These are phyloP conservation scores for Roridomyces roridus DNA, from an alignment of 768 basidiomycete species.

Conservation along the genomic window DNA sequence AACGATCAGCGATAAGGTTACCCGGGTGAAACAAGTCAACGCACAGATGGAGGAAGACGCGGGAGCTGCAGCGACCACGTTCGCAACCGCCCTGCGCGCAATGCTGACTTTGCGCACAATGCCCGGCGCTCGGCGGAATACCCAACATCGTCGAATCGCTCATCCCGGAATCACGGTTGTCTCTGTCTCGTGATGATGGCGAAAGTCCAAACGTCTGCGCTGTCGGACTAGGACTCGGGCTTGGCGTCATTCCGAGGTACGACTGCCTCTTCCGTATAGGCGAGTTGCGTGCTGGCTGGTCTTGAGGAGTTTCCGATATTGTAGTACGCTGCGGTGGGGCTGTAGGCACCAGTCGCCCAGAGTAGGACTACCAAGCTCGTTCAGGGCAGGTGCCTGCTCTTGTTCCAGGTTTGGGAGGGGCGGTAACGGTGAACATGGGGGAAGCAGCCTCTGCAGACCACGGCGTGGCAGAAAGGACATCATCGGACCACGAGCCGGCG, in stretches of 20 bases:
- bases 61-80: conserved; percentile 42
- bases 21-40: not conserved
- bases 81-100: conserved; percentile 58
- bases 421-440: conserved; percentile 22
- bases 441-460: conserved; percentile 16
- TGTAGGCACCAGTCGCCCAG: conserved; percentile 5
- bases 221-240: conserved; percentile 12
- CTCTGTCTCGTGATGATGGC: not conserved
- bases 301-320: not conserved
- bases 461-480: conserved; percentile 21
- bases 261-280: conserved; percentile 8
- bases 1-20: conserved; percentile 1
- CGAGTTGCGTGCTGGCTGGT: conserved; percentile 1
- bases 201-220: not conserved
- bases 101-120: conserved; percentile 29
- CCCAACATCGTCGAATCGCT: conserved; percentile 26
- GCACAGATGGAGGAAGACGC: not conserved
- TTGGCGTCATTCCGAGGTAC: not conserved
- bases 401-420: not conserved
- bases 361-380: conserved; percentile 4
- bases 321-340: conserved; percentile 9
- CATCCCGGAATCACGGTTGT: conserved; percentile 24
- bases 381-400: not conserved
- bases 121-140: conserved; percentile 13
- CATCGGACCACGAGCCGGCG: conserved; percentile 20